Base-by-base conservation (phyloP, 2,329 filamentous ascomycete genomes). In the Blastomyces gilchristii region DNA sequence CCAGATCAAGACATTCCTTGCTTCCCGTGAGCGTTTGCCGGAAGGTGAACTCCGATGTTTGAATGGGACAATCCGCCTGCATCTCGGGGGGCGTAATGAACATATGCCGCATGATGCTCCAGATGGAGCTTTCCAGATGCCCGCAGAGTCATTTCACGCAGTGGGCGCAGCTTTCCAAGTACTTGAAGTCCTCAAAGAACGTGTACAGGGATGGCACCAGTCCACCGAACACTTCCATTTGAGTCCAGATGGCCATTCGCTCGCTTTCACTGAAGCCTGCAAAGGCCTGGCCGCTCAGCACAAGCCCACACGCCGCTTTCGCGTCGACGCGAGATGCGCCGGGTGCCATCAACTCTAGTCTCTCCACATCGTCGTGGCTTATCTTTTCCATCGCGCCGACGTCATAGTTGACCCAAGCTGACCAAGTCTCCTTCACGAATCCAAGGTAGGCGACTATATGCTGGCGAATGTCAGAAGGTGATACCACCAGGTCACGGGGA, bases 131-230 rank as follows among this genome's bases (percentile, higher is more conserved):
- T 34, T 43, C 37, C 31, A 16, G 18, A 11, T 2, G 14, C 5
- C 45, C 5, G 5, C 14, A 62, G 11, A 62, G 49, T 22, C 12
- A 31, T 56, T 49, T 56, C 16, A 56, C 25, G 43, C 60, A 62
- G 12, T 62, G 3, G 12, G 50, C 60, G 12, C 50, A 62, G 39
- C 49, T 62, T 43, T 62, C 50, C 9, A 56, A 28, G 25, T 52
- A 56, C 52, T 56, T 62, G 37, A 54, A 45, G 54, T 69, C 68
- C 62, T 68, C 58, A 41, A 68, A 69, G 62, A 70, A 68, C 9
- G 62, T 67, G 28, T 68, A 66, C n/a, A 69, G 54, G 49, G 63
- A 70, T 16, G 57, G 67, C 56, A 69, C 63, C 0, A 70, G 61
- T 2, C 65, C 25, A 45, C 58, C 58, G n/a, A 34, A 12, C 22